phyloP scores from a whole-genome alignment of 1,284 basidiomycete genomes.

The Ceratorhiza oryzae-sativae region DNA sequence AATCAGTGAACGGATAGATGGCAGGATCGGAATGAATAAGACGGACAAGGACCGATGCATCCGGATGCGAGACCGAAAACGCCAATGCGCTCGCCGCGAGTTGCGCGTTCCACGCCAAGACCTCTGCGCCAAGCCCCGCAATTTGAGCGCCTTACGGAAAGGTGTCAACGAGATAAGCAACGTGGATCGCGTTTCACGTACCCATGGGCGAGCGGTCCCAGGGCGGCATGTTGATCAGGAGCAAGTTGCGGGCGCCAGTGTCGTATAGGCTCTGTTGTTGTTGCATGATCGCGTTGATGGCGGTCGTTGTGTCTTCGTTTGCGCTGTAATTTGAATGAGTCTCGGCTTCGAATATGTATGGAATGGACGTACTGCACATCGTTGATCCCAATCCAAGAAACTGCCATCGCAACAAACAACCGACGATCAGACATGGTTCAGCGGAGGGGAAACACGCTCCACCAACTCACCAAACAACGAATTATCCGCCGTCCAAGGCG shows the following conservation, averaged over 20 bases:
- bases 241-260: slow-evolving; percentile 64
- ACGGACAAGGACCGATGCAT: slow-evolving; percentile 6
- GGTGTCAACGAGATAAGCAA: neutral
- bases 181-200: slow-evolving; percentile 47
- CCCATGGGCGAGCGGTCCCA: slow-evolving; percentile 60
- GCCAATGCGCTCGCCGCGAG: neutral
- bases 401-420: slow-evolving; percentile 48
- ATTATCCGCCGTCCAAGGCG: slow-evolving; percentile 31
- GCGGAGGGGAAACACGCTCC: too few species aligned
- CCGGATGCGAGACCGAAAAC: neutral
- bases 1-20: neutral
- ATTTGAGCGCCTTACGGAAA: neutral
- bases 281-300: slow-evolving; percentile 52
- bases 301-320: slow-evolving; percentile 13
- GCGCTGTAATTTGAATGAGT: neutral
- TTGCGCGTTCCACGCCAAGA: slow-evolving; percentile 14
- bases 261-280: slow-evolving; percentile 59
- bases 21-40: neutral
- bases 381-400: slow-evolving; percentile 71
- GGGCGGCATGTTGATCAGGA: slow-evolving; percentile 68
- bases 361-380: slow-evolving; percentile 60
- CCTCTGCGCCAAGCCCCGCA: neutral
- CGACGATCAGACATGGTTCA: neutral
- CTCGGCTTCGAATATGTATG: neutral
- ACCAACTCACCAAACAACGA: slow-evolving; percentile 15